A percentile compares a stretch with the other conserved stretches of the same genome.
These are phyloP conservation scores for Saccharomycopsis sp. DNA, from an alignment of 805 yeast genomes.

Conservation along the genomic window DNA sequence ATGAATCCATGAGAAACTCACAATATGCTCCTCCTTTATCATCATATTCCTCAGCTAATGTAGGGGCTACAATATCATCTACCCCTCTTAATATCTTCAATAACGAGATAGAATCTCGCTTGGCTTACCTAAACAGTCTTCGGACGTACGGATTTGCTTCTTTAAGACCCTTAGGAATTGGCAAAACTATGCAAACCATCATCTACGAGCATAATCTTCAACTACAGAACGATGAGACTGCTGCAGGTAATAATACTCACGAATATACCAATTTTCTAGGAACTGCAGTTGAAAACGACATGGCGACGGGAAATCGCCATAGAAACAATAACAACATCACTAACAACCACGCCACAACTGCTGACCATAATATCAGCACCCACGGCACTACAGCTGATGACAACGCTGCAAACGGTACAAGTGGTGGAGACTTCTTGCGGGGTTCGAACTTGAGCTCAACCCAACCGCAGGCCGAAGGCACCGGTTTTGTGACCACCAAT, in stretches of 20 bases:
- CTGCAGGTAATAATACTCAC: not conserved
- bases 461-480: slow-evolving; percentile 21
- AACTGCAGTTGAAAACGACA: slow-evolving; percentile 15
- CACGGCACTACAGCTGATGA: slow-evolving; percentile 15
- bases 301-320: slow-evolving; percentile 10
- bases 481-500: slow-evolving; percentile 13
- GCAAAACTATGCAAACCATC: slow-evolving; percentile 43
- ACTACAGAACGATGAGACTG: slow-evolving; percentile 26
- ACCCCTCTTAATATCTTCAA: slow-evolving; percentile 4
- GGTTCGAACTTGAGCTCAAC: not conserved
- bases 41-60: slow-evolving; percentile 19
- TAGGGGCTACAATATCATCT: slow-evolving; percentile 20
- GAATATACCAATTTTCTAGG: slow-evolving; percentile 12
- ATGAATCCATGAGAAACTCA: slow-evolving; percentile 4
- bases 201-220: slow-evolving; percentile 27
- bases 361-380: slow-evolving; percentile 23
- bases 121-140: slow-evolving; percentile 24
- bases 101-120: slow-evolving; percentile 17
- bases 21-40: slow-evolving; percentile 21
- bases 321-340: not conserved
- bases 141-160: slow-evolving; percentile 41
- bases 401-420: slow-evolving; percentile 20
- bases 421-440: not conserved
- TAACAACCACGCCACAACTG: slow-evolving; percentile 17
- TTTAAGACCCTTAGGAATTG: slow-evolving; percentile 54